Conservation (phyloP, 108 stramenopile genomes). For the Nannochloropsis gaditana region DNA sequence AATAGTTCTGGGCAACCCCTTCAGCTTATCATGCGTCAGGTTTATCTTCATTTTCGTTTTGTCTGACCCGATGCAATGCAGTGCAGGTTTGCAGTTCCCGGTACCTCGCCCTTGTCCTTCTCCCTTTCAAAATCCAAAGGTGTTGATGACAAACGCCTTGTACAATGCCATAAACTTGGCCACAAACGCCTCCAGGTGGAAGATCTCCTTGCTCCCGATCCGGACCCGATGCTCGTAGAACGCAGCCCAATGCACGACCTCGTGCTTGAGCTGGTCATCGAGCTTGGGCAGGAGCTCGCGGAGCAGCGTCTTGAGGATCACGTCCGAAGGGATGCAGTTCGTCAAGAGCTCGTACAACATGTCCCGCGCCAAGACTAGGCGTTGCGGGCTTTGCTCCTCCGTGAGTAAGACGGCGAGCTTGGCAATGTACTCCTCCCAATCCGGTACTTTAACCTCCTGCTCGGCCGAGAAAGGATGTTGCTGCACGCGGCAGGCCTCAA, state of each 20-base stretch:
- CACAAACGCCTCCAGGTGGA: conserved; percentile 97
- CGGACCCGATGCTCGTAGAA: conserved; percentile 90
- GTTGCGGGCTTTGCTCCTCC: conserved; percentile 75
- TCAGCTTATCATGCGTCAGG: no score
- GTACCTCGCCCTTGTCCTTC: background rate
- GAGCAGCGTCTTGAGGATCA: conserved; percentile 80
- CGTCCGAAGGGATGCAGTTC: conserved; percentile 90
- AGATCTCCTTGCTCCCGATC: conserved; percentile 91
- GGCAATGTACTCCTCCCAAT: conserved; percentile 92
- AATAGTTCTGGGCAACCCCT: no score
- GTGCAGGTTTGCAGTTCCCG: background rate
- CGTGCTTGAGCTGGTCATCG: conserved; percentile 75
- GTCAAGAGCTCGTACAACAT: conserved; percentile 93
- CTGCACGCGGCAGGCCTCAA: conserved; percentile 84
- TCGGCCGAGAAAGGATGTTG: conserved; percentile 34
- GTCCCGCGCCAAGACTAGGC: conserved; percentile 60
- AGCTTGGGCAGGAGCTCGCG: conserved; percentile 71
- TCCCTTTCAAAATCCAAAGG: background rate
- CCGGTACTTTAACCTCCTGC: conserved; percentile 52
- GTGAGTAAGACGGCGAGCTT: conserved; percentile 74
- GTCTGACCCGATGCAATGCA: no score
- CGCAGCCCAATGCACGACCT: conserved; percentile 85
- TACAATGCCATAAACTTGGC: conserved; percentile 96
- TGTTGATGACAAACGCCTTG: conserved; percentile 62
- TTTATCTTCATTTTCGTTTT: no score